Percentiles rank a stretch among this genome's conserved stretches.
Evolutionary conservation across 257 asterid species (phyloP).

Genomic region (Nicotiana knightiana): DNA sequence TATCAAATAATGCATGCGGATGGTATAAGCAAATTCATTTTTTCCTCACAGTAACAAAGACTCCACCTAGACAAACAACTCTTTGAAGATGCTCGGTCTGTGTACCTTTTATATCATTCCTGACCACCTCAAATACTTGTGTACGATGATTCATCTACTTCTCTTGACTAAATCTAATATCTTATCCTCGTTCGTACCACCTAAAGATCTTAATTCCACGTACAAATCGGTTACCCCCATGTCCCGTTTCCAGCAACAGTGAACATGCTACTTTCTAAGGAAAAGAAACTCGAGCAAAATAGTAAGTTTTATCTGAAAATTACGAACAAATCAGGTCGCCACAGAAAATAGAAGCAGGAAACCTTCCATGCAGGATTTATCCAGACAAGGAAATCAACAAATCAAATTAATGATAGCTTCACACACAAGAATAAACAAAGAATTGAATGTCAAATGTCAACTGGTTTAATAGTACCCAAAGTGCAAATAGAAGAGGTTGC

Average conservation of each 20-base stretch:
- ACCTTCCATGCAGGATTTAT: not conserved
- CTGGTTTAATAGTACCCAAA: not conserved
- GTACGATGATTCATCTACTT: not conserved
- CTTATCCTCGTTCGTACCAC: not conserved
- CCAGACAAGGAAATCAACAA: not conserved
- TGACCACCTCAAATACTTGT: not conserved
- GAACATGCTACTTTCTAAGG: not conserved
- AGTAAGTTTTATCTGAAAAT: not conserved
- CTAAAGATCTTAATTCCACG: not conserved
- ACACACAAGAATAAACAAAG: not conserved
- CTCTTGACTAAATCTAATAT: not conserved
- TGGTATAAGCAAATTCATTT: not conserved
- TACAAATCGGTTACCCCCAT: not conserved
- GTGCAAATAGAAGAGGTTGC: not conserved
- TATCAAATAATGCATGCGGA: not conserved
- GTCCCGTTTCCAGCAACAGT: not conserved
- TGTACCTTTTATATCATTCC: not conserved
- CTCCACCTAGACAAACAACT: not conserved
- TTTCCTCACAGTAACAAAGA: not conserved
- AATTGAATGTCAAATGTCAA: constrained; percentile 1
- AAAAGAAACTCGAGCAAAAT: not conserved
- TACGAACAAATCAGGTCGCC: not conserved
- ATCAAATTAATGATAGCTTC: not conserved
- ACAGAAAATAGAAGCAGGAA: not conserved
- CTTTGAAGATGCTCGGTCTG: not conserved